Base-by-base conservation (phyloP, 208 protist genomes). In the Trypanosoma grayi region DNA sequence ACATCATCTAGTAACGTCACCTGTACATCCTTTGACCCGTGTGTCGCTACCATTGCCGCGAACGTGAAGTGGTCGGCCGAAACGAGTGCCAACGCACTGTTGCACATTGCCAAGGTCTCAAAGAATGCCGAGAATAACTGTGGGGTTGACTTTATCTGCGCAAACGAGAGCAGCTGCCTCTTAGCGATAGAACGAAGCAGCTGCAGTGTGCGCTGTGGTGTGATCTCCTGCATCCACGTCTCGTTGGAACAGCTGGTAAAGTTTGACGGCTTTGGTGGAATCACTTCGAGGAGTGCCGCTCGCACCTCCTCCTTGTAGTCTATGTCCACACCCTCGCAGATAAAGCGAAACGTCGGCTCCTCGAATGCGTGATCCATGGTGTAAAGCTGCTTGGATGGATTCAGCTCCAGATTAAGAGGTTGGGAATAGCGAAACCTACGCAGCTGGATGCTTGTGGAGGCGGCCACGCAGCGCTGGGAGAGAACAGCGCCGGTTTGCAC, bases 21-120 rank as follows among this genome's bases (percentile, higher is more conserved):
- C 22, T 81, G 74, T 30, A 63, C 31, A n/a, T 71, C 61, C 24
- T 55, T 65, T 39, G 77, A 73, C 14, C 77, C 84, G 60, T 93
- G 80, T 0, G 69, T 89, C n/a, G 82, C 77, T 33, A 95, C 58
- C 36, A 93, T 60, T 8, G 82, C 83, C 2, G 83, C 82, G 68
- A 90, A 88, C 31, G 90, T 95, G 44, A 87, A 92, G 67, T 95
- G 86, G 48, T 93, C 80, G 2, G 90, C 86, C 25, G 78, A 75
- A 37, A 92, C 45, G 10, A 92, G 60, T 20, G 90, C 83, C 20
- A 95, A 66, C 2, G 75, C 60, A 10, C 70, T 63, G 66, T 86
- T 47, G 28, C 70, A 81, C 33, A 77, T 86, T 36, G 90, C 90
- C 30, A 93, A 56, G 2, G 70, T 74, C 52, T 95, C 90, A 66